Conservation (phyloP, 2,329 filamentous ascomycete species). For the Scorias spongiosa region DNA sequence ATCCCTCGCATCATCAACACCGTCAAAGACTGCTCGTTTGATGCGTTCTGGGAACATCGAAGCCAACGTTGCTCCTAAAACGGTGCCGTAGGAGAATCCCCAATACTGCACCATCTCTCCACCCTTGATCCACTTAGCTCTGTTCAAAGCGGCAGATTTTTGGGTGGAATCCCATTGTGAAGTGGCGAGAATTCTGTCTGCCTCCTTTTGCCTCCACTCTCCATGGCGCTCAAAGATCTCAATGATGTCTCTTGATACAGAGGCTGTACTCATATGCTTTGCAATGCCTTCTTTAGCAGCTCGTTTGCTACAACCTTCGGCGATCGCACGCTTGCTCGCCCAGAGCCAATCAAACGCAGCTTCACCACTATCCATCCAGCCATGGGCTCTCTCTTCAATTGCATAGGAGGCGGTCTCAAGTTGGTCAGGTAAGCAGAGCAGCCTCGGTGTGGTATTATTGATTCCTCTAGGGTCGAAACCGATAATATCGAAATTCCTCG, state of each 20-base stretch:
- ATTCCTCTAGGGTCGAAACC: conserved; percentile 29
- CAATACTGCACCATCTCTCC: conserved; percentile 24
- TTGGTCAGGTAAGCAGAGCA: conserved; percentile 21
- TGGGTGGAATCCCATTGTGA: background rate
- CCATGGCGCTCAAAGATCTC: conserved; percentile 30
- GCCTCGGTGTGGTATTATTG: conserved; percentile 19
- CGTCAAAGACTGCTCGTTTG: conserved; percentile 28
- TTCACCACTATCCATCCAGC: conserved; percentile 24
- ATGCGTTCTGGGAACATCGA: conserved; percentile 30
- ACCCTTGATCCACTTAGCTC: conserved; percentile 12
- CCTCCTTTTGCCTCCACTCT: conserved; percentile 14
- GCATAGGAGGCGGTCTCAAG: conserved; percentile 14
- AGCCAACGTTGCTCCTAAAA: conserved; percentile 32
- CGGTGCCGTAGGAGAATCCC: conserved; percentile 31
- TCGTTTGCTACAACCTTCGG: conserved; percentile 8
- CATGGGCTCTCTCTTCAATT: conserved; percentile 18
- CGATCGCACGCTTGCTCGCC: conserved; percentile 23
- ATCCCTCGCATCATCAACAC: conserved; percentile 28
- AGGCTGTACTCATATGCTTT: conserved; percentile 30
- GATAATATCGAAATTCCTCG: conserved; percentile 24
- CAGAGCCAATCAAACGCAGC: conserved; percentile 23
- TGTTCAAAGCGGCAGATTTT: conserved; percentile 3
- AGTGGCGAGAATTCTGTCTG: background rate
- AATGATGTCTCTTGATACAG: conserved; percentile 33
- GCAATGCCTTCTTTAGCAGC: conserved; percentile 19